A percentile compares a stretch with the other conserved stretches of the same genome.
phyloP scores from a whole-genome alignment of 176 grass and related monocot species.

The Ensete ventricosum region DNA sequence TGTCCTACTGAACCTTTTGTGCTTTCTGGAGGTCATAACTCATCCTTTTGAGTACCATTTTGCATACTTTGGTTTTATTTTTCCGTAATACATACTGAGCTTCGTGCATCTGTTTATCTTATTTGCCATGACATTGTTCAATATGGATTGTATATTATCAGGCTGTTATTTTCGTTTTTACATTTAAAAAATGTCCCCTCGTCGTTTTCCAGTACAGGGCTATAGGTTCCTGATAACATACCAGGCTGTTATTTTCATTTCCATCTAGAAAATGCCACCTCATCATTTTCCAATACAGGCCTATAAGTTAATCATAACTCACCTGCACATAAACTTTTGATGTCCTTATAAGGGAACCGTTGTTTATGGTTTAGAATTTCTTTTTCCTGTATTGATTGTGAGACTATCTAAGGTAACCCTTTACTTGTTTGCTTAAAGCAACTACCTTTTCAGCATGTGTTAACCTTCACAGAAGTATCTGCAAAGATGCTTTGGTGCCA shows the following conservation, averaged over 20 bases:
- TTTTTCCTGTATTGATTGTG: not conserved
- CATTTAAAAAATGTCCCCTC: no score
- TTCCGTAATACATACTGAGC: no score
- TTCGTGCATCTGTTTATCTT: not conserved
- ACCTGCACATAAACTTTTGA: no score
- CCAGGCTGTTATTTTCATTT: not conserved
- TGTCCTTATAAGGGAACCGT: no score
- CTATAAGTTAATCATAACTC: no score
- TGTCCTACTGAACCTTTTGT: conserved; percentile 85
- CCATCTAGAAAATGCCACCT: no score
- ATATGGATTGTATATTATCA: no score
- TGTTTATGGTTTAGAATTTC: not conserved
- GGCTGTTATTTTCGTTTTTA: no score
- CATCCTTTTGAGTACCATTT: not conserved
- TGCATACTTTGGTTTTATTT: not conserved
- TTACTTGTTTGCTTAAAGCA: not conserved
- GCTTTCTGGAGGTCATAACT: conserved; percentile 76
- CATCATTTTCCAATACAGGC: no score
- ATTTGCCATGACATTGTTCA: not conserved
- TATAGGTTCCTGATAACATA: no score
- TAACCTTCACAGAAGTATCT: not conserved
- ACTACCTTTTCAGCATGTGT: not conserved
- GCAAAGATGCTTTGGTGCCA: not conserved
- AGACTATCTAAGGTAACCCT: not conserved
- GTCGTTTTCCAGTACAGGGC: no score